These are phyloP conservation scores for Dendrocalamus sinicus DNA, from an alignment of 176 grass and related monocot genomes.

Conservation along the genomic window DNA sequence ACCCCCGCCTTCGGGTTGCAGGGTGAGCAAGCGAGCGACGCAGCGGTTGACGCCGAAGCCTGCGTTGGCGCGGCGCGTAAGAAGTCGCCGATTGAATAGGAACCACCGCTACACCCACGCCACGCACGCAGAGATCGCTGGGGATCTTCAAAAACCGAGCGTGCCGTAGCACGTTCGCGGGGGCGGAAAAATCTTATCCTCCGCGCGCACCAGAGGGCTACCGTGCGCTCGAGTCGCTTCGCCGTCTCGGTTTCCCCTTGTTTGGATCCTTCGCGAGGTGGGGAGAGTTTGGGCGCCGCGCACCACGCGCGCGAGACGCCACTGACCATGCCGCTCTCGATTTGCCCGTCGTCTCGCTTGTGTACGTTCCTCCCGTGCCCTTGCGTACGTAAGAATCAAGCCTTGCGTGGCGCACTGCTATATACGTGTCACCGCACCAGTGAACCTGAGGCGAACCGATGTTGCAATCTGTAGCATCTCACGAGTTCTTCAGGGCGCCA, in stretches of 20 bases:
- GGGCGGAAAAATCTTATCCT: background rate
- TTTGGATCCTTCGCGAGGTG: background rate
- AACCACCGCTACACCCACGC: background rate
- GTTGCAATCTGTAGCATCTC: background rate
- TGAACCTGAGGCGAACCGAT: background rate
- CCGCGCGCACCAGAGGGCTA: background rate
- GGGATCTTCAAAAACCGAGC: background rate
- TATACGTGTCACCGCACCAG: background rate
- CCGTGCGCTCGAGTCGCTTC: background rate
- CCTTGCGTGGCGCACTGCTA: background rate
- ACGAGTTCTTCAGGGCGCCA: background rate
- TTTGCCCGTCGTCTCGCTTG: background rate
- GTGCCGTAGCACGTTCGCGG: background rate
- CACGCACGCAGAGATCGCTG: background rate
- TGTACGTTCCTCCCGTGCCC: background rate
- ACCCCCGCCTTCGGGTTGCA: background rate
- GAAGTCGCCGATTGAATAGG: background rate
- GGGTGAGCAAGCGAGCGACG: background rate
- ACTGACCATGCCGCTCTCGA: background rate
- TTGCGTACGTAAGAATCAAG: too few species aligned
- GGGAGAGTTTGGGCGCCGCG: background rate
- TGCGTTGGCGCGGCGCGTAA: background rate
- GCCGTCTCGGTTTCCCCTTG: conserved; percentile 5
- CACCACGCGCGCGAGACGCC: background rate
- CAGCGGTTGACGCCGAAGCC: background rate